Base-by-base conservation (phyloP, 2,329 filamentous ascomycete genomes). In the Alternaria dauci region DNA sequence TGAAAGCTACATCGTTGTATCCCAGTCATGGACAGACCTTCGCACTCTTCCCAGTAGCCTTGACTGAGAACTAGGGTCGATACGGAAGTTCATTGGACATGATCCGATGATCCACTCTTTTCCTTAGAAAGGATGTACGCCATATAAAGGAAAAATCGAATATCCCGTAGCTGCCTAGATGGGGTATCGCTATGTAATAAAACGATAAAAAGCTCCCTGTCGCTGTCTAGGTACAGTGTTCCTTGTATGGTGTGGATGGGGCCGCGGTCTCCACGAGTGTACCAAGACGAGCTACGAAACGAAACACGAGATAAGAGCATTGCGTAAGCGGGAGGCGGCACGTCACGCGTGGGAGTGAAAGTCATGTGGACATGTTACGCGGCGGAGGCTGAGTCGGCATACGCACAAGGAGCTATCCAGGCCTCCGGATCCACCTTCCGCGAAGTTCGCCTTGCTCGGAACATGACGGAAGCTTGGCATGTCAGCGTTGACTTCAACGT, bases 381-480 rank as follows among this genome's bases (percentile, higher is more conserved):
- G 32, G 32, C 14, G 34, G 42, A 54, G 50, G 50, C 55, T 50
- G 50, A 47, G 50, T 36, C 46, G 46, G 46, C 46, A 52, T 42
- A 36, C 32, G 43, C 36, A 34, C 25, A 48, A 30, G 28, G 44
- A 23, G 18, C 1, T 30, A 9, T 30, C n/a, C 16, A 53, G 25
- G 48, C 51, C 34, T 56, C 47, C 48, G 51, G 53, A 34, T 26
- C 50, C 43, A 55, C 52, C 34, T 39, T 34, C 20, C 48, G 26
- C 50, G 44, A 55, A 52, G 52, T 30, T 41, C 48, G 58, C 42
- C 46, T 52, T 52, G 55, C 23, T 58, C 68, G 69, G 68, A 60
- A 65, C 61, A 47, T 50, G 32, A 67, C 69, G 69, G 69, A 71
- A 67, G 67, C 69, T 66, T 66, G 61, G 63, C 59, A 59, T 57